Evolutionary conservation across 345 rosid genomes (phyloP).

Genomic region (Rhizophora mangle): DNA sequence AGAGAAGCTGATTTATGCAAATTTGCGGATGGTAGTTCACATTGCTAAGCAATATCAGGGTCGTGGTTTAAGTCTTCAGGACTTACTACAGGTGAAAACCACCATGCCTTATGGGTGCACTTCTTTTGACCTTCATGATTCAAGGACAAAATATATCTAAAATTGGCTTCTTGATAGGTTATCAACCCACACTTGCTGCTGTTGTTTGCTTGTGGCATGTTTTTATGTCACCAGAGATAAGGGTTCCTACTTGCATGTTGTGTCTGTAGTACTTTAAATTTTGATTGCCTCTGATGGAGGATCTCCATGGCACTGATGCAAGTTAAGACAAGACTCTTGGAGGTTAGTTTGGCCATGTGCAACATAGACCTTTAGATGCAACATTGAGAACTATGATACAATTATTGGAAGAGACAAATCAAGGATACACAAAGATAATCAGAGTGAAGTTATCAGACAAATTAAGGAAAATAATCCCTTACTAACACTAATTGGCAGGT

Average conservation of each 20-base stretch:
- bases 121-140: neutral
- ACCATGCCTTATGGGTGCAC: neutral
- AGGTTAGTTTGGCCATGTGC: neutral
- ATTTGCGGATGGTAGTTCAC: constrained; percentile 80
- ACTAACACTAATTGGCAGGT: no score
- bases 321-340: neutral
- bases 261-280: neutral
- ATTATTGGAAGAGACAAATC: neutral
- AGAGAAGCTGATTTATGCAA: constrained; percentile 66
- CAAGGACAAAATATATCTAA: neutral
- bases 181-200: neutral
- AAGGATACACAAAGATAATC: neutral
- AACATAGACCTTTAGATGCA: neutral
- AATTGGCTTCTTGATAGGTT: neutral
- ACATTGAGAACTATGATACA: neutral
- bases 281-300: neutral
- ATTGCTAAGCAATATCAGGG: constrained; percentile 76
- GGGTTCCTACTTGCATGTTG: no score
- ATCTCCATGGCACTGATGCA: neutral
- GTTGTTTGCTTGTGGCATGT: neutral
- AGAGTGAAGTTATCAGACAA: neutral
- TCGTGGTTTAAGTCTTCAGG: constrained; percentile 78
- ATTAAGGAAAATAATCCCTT: no score
- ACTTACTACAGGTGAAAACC: constrained; percentile 66
- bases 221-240: no score